A percentile compares a stretch with the other conserved stretches of the same genome.
Conservation (phyloP, 2,329 filamentous ascomycete species). For the Pleoardoris graminearum region DNA sequence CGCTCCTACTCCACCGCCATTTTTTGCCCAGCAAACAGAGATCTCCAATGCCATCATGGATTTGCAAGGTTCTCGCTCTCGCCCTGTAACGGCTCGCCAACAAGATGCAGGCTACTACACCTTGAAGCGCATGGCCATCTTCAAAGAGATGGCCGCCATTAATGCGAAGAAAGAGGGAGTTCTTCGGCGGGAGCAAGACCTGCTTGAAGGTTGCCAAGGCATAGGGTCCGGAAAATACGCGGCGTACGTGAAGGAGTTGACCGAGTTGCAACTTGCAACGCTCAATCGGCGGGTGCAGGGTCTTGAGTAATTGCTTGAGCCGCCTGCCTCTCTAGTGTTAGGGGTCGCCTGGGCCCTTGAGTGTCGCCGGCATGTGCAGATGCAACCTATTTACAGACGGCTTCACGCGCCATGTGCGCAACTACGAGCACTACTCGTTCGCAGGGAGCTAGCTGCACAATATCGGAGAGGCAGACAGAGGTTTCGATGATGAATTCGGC, state of each 20-base stretch:
- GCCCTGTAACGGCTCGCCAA: neutral
- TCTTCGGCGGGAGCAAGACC: neutral
- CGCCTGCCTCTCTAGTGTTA: neutral
- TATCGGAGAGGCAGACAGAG: no score
- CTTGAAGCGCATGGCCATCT: neutral
- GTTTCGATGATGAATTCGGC: no score
- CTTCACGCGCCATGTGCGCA: no score
- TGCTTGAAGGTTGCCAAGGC: no score
- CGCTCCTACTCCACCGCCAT: neutral
- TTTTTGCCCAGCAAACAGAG: no score
- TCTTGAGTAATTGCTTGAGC: neutral
- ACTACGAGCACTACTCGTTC: no score
- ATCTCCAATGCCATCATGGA: no score
- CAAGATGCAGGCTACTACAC: neutral
- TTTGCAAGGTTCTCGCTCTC: no score
- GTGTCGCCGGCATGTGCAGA: no score
- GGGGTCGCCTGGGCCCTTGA: neutral
- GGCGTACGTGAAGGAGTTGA: no score
- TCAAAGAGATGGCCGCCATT: neutral
- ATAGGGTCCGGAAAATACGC: neutral
- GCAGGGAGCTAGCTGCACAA: no score
- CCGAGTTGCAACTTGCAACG: neutral
- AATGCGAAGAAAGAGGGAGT: neutral
- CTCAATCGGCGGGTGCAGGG: neutral
- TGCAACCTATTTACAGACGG: no score